A percentile compares a stretch with the other conserved stretches of the same genome.
Conservation (phyloP, 306 rosid species). For the Quercus bicolor region DNA sequence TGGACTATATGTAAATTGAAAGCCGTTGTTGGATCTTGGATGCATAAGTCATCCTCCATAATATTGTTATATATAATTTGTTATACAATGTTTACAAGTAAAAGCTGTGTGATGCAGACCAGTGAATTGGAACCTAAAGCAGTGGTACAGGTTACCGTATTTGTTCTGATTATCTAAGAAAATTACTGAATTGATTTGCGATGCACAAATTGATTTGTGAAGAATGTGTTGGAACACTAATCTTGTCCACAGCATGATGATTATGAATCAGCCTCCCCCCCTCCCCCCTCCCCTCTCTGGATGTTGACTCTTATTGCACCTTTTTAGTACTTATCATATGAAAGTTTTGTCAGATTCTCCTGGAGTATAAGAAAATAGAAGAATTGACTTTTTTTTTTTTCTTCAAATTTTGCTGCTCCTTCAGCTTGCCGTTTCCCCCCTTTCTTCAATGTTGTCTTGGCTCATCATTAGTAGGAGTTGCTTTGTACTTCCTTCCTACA, state of each 20-base stretch:
- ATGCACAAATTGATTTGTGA: not conserved
- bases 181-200: not conserved
- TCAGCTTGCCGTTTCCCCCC: not conserved
- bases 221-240: not conserved
- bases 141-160: conserved; percentile 16
- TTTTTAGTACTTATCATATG: no score
- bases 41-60: conserved; percentile 37
- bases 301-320: not conserved
- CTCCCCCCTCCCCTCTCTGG: not conserved
- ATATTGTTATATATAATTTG: conserved; percentile 19
- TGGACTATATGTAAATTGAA: conserved; percentile 46
- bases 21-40: conserved; percentile 36
- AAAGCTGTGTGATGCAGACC: conserved; percentile 14
- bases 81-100: conserved; percentile 22
- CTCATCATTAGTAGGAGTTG: not conserved
- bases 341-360: no score
- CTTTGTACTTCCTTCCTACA: not conserved
- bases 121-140: conserved; percentile 24
- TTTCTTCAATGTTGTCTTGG: not conserved
- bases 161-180: conserved; percentile 10
- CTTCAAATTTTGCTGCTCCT: not conserved
- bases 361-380: no score
- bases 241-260: not conserved
- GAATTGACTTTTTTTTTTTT: not conserved
- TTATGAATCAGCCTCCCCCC: not conserved